These are phyloP conservation scores for Hypoxylon sp. DNA, from an alignment of 2,329 filamentous ascomycete genomes.

Conservation along the genomic window DNA sequence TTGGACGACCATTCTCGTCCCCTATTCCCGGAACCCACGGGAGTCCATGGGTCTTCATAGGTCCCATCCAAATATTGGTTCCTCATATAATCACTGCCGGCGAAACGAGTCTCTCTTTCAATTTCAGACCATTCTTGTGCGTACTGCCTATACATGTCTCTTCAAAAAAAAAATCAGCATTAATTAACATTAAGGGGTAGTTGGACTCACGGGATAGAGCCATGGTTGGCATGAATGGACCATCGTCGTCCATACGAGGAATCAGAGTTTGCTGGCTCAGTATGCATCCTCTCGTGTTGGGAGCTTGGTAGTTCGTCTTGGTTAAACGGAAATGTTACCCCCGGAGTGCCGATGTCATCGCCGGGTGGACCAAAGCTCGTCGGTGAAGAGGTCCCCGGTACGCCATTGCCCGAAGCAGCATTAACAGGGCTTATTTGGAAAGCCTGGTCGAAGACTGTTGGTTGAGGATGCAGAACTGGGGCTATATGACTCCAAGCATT, in stretches of 20 bases:
- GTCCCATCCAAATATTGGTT: too few species aligned
- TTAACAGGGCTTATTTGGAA: background rate
- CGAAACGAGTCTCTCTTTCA: too few species aligned
- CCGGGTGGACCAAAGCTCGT: background rate
- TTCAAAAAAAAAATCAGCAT: too few species aligned
- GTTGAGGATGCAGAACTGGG: too few species aligned
- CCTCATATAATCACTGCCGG: too few species aligned
- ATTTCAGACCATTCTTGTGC: too few species aligned
- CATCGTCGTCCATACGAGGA: background rate
- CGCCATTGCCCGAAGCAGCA: too few species aligned
- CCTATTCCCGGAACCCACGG: background rate
- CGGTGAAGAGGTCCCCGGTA: background rate
- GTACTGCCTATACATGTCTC: too few species aligned
- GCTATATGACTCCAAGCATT: background rate
- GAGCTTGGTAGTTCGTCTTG: background rate
- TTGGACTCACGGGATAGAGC: constrained; percentile 19
- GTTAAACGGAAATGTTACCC: background rate
- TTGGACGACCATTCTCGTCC: too few species aligned
- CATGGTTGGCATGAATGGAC: constrained; percentile 7
- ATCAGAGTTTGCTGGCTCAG: background rate
- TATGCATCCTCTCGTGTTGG: background rate
- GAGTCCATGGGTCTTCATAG: constrained; percentile 1
- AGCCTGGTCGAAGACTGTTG: too few species aligned
- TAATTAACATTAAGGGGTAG: background rate
- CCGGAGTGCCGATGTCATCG: background rate